Base-by-base conservation (phyloP, 495 filamentous ascomycete species). In the Hypoxylon intermedium region DNA sequence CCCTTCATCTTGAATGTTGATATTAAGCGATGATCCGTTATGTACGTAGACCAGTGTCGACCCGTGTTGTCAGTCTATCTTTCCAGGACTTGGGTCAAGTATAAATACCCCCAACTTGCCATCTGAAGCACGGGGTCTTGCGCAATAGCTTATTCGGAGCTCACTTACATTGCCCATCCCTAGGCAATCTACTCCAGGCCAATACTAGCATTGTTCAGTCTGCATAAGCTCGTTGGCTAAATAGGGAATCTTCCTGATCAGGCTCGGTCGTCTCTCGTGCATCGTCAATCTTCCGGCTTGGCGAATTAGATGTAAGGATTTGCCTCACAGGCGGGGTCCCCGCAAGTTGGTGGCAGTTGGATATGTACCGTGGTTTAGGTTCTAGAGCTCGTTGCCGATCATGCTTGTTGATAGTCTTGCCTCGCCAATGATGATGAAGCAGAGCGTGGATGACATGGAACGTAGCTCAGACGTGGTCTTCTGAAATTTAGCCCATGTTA, bases 221-320 rank as follows among this genome's bases (percentile, higher is more conserved):
- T 53, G 54, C 58, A 62, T 58, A 61, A 45, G 47, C 53, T 58
- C 36, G 31, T 24, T 67, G 63, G 63, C 63, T 67, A 67, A 67
- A 67, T 67, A 60, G 53, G 24, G 21, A 26, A 38, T 21, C 58
- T 67, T 58, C 63, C 63, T 62, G 42, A 58, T 67, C 53, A 30
- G 58, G 63, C 47, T 16, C 58, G 58, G 52, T 45, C 34, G 36
- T 31, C 52, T 34, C 34, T 24, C 31, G 20, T 50, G 37, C 38
- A 30, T 58, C 20, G 53, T 24, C 47, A 37, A 67, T 67, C 63
- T 58, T 58, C 63, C 63, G 63, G 42, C 63, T 67, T 67, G 63
- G 63, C 63, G 63, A 62, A 58, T 62, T 67, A 53, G 33, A 2
- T 61, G 18, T 43, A 20, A 43, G 31, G 11, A 52, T 60, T n/a